Percentiles rank a stretch among this genome's conserved stretches.
Evolutionary conservation across 768 basidiomycete species (phyloP).

Genomic region (Austroboletus eburneus): DNA sequence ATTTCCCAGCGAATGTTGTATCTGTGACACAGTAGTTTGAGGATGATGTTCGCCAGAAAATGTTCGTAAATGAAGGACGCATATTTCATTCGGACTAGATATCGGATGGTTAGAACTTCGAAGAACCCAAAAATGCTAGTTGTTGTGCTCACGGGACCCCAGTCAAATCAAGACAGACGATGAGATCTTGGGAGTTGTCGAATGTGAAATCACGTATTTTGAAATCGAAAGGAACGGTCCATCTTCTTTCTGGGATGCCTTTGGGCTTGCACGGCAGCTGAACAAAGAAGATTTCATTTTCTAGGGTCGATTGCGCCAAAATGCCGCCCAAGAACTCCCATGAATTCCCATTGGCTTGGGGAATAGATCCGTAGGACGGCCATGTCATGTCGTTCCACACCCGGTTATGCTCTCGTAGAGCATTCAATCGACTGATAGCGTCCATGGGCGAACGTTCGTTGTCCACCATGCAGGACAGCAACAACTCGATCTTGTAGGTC

Average conservation of each 20-base stretch:
- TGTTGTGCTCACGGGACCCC: conserved; percentile 17
- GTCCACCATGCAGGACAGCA: conserved; percentile 26
- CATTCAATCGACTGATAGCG: conserved; percentile 18
- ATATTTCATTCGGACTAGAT: conserved; percentile 16
- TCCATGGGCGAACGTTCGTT: conserved; percentile 17
- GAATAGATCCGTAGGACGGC: conserved; percentile 9
- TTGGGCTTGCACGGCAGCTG: conserved; percentile 32
- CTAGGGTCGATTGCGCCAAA: conserved; percentile 25
- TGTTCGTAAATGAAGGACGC: conserved; percentile 29
- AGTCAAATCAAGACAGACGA: conserved; percentile 27
- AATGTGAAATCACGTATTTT: conserved; percentile 34
- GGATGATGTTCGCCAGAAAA: conserved; percentile 29
- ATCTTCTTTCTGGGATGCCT: conserved; percentile 23
- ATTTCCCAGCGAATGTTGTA: conserved; percentile 8
- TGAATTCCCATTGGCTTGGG: conserved; percentile 15
- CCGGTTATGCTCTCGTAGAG: conserved; percentile 25
- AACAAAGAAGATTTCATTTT: conserved; percentile 18
- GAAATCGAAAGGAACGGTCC: conserved; percentile 27
- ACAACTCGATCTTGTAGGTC: conserved; percentile 30
- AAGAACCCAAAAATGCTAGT: neutral
- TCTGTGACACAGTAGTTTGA: conserved; percentile 7
- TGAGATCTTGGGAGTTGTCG: conserved; percentile 34
- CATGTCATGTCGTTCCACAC: conserved; percentile 29
- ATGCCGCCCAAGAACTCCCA: conserved; percentile 37
- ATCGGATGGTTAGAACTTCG: conserved; percentile 1